These are phyloP conservation scores for Cryptococcus sp. DNA, from an alignment of 1,284 basidiomycete species.

Conservation along the genomic window DNA sequence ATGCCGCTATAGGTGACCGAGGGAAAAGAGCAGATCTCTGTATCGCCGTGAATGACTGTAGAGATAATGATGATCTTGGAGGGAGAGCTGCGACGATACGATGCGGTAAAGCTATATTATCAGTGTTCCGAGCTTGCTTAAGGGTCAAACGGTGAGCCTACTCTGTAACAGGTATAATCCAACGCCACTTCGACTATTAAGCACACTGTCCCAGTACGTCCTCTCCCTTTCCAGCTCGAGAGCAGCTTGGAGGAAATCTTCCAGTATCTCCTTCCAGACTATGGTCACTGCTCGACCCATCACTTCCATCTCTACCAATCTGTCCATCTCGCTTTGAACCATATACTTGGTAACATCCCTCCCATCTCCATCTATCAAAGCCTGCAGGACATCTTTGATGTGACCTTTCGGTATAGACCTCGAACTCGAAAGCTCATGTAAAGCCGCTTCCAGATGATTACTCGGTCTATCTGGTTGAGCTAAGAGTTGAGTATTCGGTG, in stretches of 20 bases:
- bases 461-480: slow-evolving; percentile 9
- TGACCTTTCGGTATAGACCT: slow-evolving; percentile 20
- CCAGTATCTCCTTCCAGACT: slow-evolving; percentile 43
- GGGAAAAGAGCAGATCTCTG: slow-evolving; percentile 23
- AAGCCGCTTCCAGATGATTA: slow-evolving; percentile 22
- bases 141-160: slow-evolving; percentile 16
- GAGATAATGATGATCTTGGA: slow-evolving; percentile 18
- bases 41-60: slow-evolving; percentile 19
- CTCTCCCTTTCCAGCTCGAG: slow-evolving; percentile 39
- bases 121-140: slow-evolving; percentile 2
- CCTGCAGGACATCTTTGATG: slow-evolving; percentile 27
- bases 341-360: neutral
- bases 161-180: slow-evolving; percentile 43
- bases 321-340: slow-evolving; percentile 22
- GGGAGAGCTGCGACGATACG: slow-evolving; percentile 30
- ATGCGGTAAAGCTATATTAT: slow-evolving; percentile 36
- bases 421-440: slow-evolving; percentile 29
- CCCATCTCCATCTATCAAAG: slow-evolving; percentile 9
- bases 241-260: slow-evolving; percentile 34
- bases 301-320: slow-evolving; percentile 36
- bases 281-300: slow-evolving; percentile 41
- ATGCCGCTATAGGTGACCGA: slow-evolving; percentile 16
- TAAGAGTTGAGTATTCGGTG: slow-evolving; percentile 11
- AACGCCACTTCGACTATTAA: slow-evolving; percentile 28
- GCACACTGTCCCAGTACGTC: slow-evolving; percentile 36